A percentile compares a stretch with the other conserved stretches of the same genome.
phyloP scores from a whole-genome alignment of 2,329 filamentous ascomycete genomes.

The Pseudogymnoascus sp. region DNA sequence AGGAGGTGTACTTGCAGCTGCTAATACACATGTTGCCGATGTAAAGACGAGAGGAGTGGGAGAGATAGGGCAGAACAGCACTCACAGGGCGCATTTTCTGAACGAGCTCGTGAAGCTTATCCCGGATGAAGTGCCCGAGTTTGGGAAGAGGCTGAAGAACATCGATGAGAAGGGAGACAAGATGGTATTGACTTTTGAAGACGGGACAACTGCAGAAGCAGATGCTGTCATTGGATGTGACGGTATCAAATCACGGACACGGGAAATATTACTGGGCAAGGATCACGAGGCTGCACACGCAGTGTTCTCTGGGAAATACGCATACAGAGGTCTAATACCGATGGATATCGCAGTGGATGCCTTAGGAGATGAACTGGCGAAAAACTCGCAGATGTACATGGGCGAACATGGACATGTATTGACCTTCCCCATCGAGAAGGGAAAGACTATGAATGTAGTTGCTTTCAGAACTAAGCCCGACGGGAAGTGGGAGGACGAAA shows the following conservation, averaged over 20 bases:
- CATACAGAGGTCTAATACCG: slow-evolving; percentile 49
- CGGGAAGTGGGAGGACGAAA: slow-evolving; percentile 29
- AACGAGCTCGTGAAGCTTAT: slow-evolving; percentile 30
- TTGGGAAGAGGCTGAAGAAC: slow-evolving; percentile 31
- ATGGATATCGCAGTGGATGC: slow-evolving; percentile 41
- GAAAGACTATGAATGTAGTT: slow-evolving; percentile 36
- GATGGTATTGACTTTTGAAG: slow-evolving; percentile 33
- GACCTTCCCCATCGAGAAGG: neutral
- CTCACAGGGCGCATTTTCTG: slow-evolving; percentile 27
- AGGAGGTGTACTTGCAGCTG: neutral
- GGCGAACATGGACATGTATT: neutral
- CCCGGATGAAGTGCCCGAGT: slow-evolving; percentile 29
- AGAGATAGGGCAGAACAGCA: slow-evolving; percentile 21
- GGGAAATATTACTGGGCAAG: slow-evolving; percentile 44
- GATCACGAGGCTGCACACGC: slow-evolving; percentile 16
- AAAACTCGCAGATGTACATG: slow-evolving; percentile 31
- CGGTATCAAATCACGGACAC: slow-evolving; percentile 51
- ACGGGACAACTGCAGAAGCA: slow-evolving; percentile 37
- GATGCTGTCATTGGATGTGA: slow-evolving; percentile 52
- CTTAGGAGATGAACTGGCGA: slow-evolving; percentile 38
- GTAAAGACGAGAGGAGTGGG: neutral
- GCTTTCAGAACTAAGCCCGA: slow-evolving; percentile 33
- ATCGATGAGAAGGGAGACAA: slow-evolving; percentile 23
- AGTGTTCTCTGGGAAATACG: slow-evolving; percentile 48
- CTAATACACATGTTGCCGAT: neutral